A percentile compares a stretch with the other conserved stretches of the same genome.
These are phyloP conservation scores for Sutorius australiensis DNA, from an alignment of 768 basidiomycete species.

Conservation along the genomic window DNA sequence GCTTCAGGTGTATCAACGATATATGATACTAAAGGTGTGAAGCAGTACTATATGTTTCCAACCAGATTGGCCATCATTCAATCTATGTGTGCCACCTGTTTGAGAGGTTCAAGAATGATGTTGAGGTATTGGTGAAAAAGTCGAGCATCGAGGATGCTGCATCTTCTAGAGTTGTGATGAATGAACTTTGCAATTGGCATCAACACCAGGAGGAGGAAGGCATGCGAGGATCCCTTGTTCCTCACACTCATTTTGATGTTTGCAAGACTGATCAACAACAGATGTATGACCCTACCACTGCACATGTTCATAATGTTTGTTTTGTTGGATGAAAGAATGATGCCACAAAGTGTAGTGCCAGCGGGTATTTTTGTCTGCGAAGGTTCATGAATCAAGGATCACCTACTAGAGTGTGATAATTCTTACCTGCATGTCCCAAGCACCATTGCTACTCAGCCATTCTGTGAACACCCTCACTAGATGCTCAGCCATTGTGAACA, in stretches of 20 bases:
- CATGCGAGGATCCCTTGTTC: not conserved
- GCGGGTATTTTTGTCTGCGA: too few relatives aligned
- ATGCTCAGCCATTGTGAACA: too few relatives aligned
- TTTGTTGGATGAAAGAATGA: slow-evolving; percentile 9
- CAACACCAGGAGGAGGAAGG: not conserved
- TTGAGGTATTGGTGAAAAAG: not conserved
- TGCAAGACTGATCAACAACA: slow-evolving; percentile 8
- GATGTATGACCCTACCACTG: slow-evolving; percentile 11
- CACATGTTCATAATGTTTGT: slow-evolving; percentile 10
- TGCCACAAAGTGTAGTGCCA: too few relatives aligned
- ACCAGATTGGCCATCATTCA: too few relatives aligned
- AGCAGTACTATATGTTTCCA: too few relatives aligned
- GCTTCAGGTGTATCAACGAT: too few relatives aligned
- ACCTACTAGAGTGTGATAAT: too few relatives aligned
- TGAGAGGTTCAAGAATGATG: not conserved
- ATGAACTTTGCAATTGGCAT: not conserved
- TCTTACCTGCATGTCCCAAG: too few relatives aligned
- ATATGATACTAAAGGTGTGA: too few relatives aligned
- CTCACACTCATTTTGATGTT: slow-evolving; percentile 6
- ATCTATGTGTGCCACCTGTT: not conserved
- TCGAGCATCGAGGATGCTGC: not conserved
- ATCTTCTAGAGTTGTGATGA: not conserved
- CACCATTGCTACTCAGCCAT: too few relatives aligned
- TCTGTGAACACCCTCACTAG: too few relatives aligned
- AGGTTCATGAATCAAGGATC: too few relatives aligned